Conservation (phyloP, 208 protist genomes). For the Acanthamoeba sp. region DNA sequence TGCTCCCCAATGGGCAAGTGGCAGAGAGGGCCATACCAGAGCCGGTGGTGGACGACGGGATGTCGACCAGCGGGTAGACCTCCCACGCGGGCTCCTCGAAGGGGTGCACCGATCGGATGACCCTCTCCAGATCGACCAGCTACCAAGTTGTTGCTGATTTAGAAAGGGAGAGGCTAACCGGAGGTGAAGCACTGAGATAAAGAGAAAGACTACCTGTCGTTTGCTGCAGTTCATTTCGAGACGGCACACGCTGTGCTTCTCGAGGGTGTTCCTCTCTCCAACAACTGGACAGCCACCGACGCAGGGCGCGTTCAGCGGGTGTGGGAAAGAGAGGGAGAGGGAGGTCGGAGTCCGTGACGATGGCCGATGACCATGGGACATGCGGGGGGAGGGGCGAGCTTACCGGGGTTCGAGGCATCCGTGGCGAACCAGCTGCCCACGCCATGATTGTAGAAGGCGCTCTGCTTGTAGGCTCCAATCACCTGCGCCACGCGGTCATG, state of each 20-base stretch:
- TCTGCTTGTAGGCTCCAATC: not conserved
- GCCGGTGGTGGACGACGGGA: constrained; percentile 9
- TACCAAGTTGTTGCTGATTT: not conserved
- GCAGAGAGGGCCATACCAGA: not conserved
- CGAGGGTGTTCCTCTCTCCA: constrained; percentile 33
- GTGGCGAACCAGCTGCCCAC: constrained; percentile 41
- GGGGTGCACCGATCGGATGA: constrained; percentile 54
- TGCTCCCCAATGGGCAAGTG: not conserved
- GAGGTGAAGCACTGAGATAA: too few relatives aligned
- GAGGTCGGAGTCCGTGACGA: too few relatives aligned
- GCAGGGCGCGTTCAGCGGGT: too few relatives aligned
- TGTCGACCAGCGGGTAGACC: not conserved
- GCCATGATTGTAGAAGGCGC: not conserved
- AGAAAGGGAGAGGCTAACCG: too few relatives aligned
- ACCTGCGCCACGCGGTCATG: not conserved
- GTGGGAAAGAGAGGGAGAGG: not conserved
- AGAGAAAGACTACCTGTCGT: not conserved
- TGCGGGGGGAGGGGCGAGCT: not conserved
- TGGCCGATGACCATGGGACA: too few relatives aligned
- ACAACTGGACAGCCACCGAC: not conserved
- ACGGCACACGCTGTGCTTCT: constrained; percentile 25
- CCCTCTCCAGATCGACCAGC: constrained; percentile 5
- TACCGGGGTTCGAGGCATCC: constrained; percentile 4
- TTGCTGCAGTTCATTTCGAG: constrained; percentile 65
- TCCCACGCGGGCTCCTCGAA: constrained; percentile 53